Percentiles rank a stretch among this genome's conserved stretches.
Conservation (phyloP, 345 rosid species). For the Euclidium syriacum region DNA sequence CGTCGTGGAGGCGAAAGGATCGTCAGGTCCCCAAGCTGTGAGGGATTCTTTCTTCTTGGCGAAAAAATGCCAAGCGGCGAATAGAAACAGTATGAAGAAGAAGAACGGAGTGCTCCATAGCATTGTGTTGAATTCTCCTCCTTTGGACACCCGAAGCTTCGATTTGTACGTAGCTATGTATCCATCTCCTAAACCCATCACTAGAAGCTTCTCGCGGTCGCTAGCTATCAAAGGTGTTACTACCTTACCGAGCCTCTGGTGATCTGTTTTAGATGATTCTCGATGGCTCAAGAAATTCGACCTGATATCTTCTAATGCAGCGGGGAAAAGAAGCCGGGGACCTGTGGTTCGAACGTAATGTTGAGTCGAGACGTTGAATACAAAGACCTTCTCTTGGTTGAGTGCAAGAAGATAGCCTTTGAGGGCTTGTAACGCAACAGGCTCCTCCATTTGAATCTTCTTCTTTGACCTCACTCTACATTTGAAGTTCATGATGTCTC, state of each 20-base stretch:
- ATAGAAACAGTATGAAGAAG: slow-evolving; percentile 73
- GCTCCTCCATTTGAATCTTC: slow-evolving; percentile 60
- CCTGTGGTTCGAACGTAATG: slow-evolving; percentile 66
- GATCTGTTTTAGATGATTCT: slow-evolving; percentile 20
- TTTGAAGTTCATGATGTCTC: slow-evolving; percentile 82
- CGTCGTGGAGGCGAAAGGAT: slow-evolving; percentile 58
- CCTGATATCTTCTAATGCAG: slow-evolving; percentile 64
- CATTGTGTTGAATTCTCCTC: slow-evolving; percentile 68
- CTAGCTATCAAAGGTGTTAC: slow-evolving; percentile 59
- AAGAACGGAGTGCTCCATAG: slow-evolving; percentile 82
- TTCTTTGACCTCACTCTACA: slow-evolving; percentile 87
- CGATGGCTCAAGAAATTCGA: slow-evolving; percentile 64
- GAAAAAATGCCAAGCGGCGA: slow-evolving; percentile 89
- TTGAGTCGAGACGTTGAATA: slow-evolving; percentile 76
- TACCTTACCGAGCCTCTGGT: slow-evolving; percentile 12
- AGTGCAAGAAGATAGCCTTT: slow-evolving; percentile 76
- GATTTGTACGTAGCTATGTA: slow-evolving; percentile 78
- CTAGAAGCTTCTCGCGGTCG: slow-evolving; percentile 74
- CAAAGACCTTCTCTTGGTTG: slow-evolving; percentile 58
- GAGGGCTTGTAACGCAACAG: slow-evolving; percentile 65
- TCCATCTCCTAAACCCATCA: slow-evolving; percentile 77
- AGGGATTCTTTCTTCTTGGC: slow-evolving; percentile 95
- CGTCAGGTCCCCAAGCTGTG: slow-evolving; percentile 93
- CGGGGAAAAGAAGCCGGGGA: slow-evolving; percentile 74
- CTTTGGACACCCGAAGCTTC: slow-evolving; percentile 55